phyloP scores from a whole-genome alignment of 2,329 filamentous ascomycete species.

The Waltergamsia citrina region DNA sequence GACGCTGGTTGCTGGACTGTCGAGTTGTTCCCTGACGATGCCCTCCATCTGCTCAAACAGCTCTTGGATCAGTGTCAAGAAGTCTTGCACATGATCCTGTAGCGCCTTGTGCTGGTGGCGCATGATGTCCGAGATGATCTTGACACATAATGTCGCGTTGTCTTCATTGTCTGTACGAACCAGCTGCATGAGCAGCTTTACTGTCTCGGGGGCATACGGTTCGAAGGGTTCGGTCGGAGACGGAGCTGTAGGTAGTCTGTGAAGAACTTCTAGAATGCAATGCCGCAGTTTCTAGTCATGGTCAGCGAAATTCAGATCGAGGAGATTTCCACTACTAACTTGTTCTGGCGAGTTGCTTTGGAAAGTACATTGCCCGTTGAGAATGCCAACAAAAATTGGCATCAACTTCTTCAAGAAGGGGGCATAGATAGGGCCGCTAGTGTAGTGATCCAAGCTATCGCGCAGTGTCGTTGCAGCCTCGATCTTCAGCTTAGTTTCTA shows the following conservation, averaged over 20 bases:
- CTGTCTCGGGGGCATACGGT: constrained; percentile 77
- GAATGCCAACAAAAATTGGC: constrained; percentile 77
- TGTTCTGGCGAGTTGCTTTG: constrained; percentile 86
- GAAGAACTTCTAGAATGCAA: constrained; percentile 87
- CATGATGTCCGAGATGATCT: constrained; percentile 95
- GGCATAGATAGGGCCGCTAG: constrained; percentile 64
- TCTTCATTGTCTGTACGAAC: constrained; percentile 94
- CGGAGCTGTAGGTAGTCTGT: constrained; percentile 67
- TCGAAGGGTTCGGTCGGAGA: constrained; percentile 73
- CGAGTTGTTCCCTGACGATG: constrained; percentile 91
- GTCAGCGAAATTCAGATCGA: background rate
- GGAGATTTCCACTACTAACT: constrained; percentile 29
- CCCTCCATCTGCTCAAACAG: constrained; percentile 93
- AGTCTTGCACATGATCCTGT: constrained; percentile 70
- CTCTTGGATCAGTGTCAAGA: constrained; percentile 86
- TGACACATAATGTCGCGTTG: constrained; percentile 96
- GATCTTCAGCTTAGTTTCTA: constrained; percentile 74
- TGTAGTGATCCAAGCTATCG: constrained; percentile 86
- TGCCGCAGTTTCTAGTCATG: constrained; percentile 69
- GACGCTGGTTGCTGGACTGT: constrained; percentile 53
- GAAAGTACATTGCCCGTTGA: constrained; percentile 82
- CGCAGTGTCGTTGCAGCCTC: constrained; percentile 79
- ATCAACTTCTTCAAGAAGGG: constrained; percentile 80
- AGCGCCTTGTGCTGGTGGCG: constrained; percentile 83
- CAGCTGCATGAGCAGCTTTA: constrained; percentile 81